phyloP scores from a whole-genome alignment of 371 early-diverging fungal species.

The Rhizomucor miehei region DNA sequence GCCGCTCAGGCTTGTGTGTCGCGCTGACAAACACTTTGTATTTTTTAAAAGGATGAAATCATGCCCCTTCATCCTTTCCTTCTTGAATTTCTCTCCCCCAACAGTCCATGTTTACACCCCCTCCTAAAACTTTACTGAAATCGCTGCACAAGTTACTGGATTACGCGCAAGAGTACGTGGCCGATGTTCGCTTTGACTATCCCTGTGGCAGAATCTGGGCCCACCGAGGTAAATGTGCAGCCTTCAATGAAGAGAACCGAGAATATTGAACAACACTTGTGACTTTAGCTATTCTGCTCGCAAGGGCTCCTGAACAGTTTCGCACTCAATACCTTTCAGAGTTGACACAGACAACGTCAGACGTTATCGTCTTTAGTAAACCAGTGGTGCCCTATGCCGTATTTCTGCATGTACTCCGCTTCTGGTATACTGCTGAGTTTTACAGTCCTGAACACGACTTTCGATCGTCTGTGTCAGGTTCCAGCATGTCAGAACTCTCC shows the following conservation, averaged over 20 bases:
- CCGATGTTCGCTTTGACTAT: constrained; percentile 40
- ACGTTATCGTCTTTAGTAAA: constrained; percentile 4
- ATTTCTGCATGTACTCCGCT: constrained; percentile 27
- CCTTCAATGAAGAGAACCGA: neutral
- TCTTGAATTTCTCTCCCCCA: constrained; percentile 1
- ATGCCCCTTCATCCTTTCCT: constrained; percentile 2
- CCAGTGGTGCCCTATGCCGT: constrained; percentile 16
- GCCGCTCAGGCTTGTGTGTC: too few species aligned
- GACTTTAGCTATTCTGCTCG: constrained; percentile 17
- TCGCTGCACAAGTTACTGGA: constrained; percentile 31
- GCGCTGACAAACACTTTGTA: too few species aligned
- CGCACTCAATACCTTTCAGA: constrained; percentile 17
- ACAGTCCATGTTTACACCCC: constrained; percentile 33
- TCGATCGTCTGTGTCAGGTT: constrained; percentile 1
- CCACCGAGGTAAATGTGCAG: constrained; percentile 32
- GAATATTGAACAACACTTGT: constrained; percentile 3
- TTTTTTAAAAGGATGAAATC: too few species aligned
- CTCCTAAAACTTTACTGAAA: constrained; percentile 26
- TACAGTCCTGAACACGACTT: neutral
- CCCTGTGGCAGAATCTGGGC: constrained; percentile 31
- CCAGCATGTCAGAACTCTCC: constrained; percentile 1
- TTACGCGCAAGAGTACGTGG: constrained; percentile 36
- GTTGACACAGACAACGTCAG: constrained; percentile 8
- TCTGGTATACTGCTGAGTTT: constrained; percentile 43
- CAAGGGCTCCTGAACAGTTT: constrained; percentile 18